phyloP scores from a whole-genome alignment of 306 rosid species.

The Trifolium dubium region DNA sequence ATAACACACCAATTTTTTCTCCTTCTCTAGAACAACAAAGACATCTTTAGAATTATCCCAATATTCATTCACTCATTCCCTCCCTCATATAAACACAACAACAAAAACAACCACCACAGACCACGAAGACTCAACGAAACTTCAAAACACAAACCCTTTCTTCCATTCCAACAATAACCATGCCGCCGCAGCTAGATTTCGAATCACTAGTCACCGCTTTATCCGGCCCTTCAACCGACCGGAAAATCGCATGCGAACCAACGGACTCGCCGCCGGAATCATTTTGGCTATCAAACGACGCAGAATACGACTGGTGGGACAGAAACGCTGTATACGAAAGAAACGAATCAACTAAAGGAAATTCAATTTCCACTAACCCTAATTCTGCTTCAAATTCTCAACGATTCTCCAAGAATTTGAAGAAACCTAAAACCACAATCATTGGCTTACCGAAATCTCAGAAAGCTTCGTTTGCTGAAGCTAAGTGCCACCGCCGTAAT shows the following conservation, averaged over 20 bases:
- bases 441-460: slow-evolving; percentile 86
- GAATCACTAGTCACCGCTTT: slow-evolving; percentile 79
- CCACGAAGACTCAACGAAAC: slow-evolving; percentile 22
- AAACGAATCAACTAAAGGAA: slow-evolving; percentile 73
- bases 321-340: slow-evolving; percentile 80
- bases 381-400: slow-evolving; percentile 65
- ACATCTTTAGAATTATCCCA: neutral
- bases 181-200: slow-evolving; percentile 86
- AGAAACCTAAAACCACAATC: slow-evolving; percentile 72
- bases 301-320: slow-evolving; percentile 89
- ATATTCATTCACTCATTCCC: neutral
- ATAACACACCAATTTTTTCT: neutral
- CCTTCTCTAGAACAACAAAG: slow-evolving; percentile 37
- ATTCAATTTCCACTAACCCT: slow-evolving; percentile 58
- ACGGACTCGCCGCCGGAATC: slow-evolving; percentile 77
- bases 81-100: slow-evolving; percentile 33
- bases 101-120: neutral
- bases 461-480: slow-evolving; percentile 62
- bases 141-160: neutral
- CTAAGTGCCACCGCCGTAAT: slow-evolving; percentile 52
- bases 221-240: slow-evolving; percentile 66
- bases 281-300: slow-evolving; percentile 88
- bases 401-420: slow-evolving; percentile 66
- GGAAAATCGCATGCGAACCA: slow-evolving; percentile 71
- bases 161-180: neutral